Base-by-base conservation (phyloP, 1,139 yeast genomes). In the Candida dubliniensis region DNA sequence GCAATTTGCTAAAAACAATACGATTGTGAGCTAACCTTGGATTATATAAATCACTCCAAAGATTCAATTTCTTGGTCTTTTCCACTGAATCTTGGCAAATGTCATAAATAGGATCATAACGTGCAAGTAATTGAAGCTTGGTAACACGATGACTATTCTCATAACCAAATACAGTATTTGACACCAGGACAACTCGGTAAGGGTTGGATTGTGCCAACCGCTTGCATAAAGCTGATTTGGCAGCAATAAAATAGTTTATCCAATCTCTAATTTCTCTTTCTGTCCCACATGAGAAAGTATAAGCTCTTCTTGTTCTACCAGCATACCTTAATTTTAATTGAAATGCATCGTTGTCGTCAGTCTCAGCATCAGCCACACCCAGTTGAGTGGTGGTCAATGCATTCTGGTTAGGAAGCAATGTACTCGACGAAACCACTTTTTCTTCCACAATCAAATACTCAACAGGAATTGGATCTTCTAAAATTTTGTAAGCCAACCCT, bases 161-260 rank as follows among this genome's bases (percentile, higher is more conserved):
- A 59, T 85, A 87, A 1, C 82, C 85, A 64, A 87, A 87, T 44
- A 76, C 76, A 27, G 78, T 71, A 51, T 82, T 84, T 8, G 87
- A 71, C 9, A 88, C 59, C 10, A 79, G 70, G 30, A 68, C 64
- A 23, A 86, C 59, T 8, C 67, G 57, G 56, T 83, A 84, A 0
- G 89, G 85, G 48, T 79, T 87, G 0, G 74, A 61, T 26, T 64
- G 69, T 18, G 67, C 59, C 23, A 74, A 71, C 27, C 76, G 58
- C 13, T 68, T 67, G 41, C 79, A 76, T 44, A 81, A 70, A 25
- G 72, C 75, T 11, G 76, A 63, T 51, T 84, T 81, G 12, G 90
- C 85, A 10, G 65, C 63, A 33, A 75, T 67, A 31, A 87, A 74
- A 4, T 77, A 67, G 2, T 69, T 63, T 4, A 81, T 63, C 96